Percentiles rank a stretch among this genome's conserved stretches.
phyloP scores from a whole-genome alignment of 495 filamentous ascomycete species.

The Penicillium dipodomyicola region DNA sequence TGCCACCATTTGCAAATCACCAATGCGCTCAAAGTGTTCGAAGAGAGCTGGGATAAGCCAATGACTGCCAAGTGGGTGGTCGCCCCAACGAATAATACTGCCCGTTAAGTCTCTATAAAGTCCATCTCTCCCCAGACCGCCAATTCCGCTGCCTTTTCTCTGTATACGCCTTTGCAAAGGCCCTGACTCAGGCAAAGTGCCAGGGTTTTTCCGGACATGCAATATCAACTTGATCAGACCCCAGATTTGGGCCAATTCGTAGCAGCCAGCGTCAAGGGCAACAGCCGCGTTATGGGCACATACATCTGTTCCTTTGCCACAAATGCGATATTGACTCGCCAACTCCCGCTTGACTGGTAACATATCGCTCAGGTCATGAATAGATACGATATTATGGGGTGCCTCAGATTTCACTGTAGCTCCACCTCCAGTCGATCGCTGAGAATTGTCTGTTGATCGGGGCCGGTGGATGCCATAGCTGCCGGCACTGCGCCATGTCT shows the following conservation, averaged over 20 bases:
- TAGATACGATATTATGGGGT: conserved; percentile 59
- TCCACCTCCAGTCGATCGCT: conserved; percentile 51
- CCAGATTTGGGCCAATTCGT: conserved; percentile 82
- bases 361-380: conserved; percentile 64
- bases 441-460: conserved; percentile 53
- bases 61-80: conserved; percentile 71
- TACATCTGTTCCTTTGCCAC: conserved; percentile 72
- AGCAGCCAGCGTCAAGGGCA: conserved; percentile 67
- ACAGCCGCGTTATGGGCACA: conserved; percentile 80
- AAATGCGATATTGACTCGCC: conserved; percentile 77
- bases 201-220: conserved; percentile 63
- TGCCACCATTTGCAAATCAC: conserved; percentile 89
- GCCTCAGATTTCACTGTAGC: conserved; percentile 36
- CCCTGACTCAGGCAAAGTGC: conserved; percentile 48
- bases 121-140: conserved; percentile 8
- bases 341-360: conserved; percentile 75
- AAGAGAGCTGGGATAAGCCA: conserved; percentile 68
- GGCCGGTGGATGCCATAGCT: conserved; percentile 46
- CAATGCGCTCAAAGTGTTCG: conserved; percentile 72
- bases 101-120: conserved; percentile 29
- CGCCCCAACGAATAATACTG: conserved; percentile 78
- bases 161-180: conserved; percentile 27
- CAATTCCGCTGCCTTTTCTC: conserved; percentile 29
- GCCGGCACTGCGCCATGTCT: conserved; percentile 53
- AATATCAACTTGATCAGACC: conserved; percentile 73